These are phyloP conservation scores for Lonicera japonica DNA, from an alignment of 129 eudicot species.

Conservation along the genomic window DNA sequence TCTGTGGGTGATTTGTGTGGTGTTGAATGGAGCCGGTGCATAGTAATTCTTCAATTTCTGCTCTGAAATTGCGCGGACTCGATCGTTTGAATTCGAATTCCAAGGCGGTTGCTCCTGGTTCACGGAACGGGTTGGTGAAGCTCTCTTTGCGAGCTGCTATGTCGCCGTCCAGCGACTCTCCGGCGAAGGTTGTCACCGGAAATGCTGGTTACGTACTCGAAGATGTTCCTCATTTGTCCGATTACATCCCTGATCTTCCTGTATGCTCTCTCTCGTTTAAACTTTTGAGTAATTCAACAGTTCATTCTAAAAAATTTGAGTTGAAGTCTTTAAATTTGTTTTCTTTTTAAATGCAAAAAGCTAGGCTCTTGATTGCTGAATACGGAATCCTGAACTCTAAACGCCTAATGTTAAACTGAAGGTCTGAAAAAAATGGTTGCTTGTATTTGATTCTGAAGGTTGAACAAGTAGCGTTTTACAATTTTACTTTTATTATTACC, in stretches of 20 bases:
- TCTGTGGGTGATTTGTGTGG: no score
- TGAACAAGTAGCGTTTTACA: no score
- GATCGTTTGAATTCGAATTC: constrained; percentile 3
- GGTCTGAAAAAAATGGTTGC: no score
- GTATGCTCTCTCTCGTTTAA: constrained; percentile 31
- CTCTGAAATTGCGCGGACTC: neutral
- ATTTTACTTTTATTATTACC: no score
- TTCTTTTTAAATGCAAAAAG: no score
- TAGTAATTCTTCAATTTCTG: constrained; percentile 1
- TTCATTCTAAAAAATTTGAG: no score
- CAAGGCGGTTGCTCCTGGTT: constrained; percentile 2
- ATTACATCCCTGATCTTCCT: constrained; percentile 55
- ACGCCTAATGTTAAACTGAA: no score
- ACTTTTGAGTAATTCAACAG: no score
- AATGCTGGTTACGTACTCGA: constrained; percentile 61
- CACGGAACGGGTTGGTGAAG: constrained; percentile 16
- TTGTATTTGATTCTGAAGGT: no score
- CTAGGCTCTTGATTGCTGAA: no score
- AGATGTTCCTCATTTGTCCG: constrained; percentile 83
- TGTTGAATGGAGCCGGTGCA: constrained; percentile 15
- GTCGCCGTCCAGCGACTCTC: constrained; percentile 8
- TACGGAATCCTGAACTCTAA: no score
- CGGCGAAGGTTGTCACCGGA: constrained; percentile 35
- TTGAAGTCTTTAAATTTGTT: no score
- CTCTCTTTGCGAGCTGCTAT: neutral